These are phyloP conservation scores for Physcia stellaris DNA, from an alignment of 495 filamentous ascomycete genomes.

Conservation along the genomic window DNA sequence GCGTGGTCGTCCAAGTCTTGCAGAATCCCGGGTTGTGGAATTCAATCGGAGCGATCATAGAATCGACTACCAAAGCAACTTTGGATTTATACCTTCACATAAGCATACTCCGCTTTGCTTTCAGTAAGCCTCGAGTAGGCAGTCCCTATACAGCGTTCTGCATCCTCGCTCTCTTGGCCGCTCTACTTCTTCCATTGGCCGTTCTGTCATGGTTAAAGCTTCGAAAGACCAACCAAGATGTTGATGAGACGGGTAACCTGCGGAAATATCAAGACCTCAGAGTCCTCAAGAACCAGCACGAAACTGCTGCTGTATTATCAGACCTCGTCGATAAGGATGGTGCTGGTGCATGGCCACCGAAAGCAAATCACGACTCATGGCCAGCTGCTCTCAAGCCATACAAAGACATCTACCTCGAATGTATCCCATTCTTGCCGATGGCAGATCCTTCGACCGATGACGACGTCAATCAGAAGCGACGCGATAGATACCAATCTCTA, in stretches of 20 bases:
- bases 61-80: too few relatives aligned
- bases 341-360: slow-evolving; percentile 24
- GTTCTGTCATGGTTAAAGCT: too few relatives aligned
- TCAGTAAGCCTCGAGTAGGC: too few relatives aligned
- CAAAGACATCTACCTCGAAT: slow-evolving; percentile 22
- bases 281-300: background rate
- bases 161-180: too few relatives aligned
- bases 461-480: background rate
- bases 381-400: slow-evolving; percentile 20
- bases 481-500: background rate
- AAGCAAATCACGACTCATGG: slow-evolving; percentile 15
- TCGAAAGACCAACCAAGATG: too few relatives aligned
- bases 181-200: too few relatives aligned
- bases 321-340: slow-evolving; percentile 21
- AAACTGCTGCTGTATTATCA: background rate
- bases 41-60: too few relatives aligned
- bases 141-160: too few relatives aligned
- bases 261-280: background rate
- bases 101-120: too few relatives aligned
- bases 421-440: slow-evolving; percentile 16
- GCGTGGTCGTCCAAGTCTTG: too few relatives aligned
- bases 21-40: too few relatives aligned
- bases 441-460: slow-evolving; percentile 15
- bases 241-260: background rate
- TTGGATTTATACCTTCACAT: too few relatives aligned